A percentile compares a stretch with the other conserved stretches of the same genome.
Conservation (phyloP, 352 stramenopile species). For the Phytophthora ohioensis region DNA sequence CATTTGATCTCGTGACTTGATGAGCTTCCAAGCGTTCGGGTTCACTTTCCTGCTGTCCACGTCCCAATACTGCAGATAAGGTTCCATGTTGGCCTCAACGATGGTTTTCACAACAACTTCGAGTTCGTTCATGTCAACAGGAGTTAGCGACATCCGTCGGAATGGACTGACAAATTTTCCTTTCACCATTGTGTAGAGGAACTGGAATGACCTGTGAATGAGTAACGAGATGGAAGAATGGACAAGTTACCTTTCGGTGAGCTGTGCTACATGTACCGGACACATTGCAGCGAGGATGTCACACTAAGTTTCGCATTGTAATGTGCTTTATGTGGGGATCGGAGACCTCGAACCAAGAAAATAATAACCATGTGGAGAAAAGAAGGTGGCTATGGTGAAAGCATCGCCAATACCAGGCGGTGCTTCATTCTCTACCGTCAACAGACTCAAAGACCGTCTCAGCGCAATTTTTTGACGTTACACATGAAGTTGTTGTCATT, state of each 20-base stretch:
- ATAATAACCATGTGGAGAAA: conserved; percentile 7
- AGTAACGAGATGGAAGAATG: conserved; percentile 14
- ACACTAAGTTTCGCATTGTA: conserved; percentile 8
- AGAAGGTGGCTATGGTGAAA: not conserved
- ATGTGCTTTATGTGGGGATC: conserved; percentile 17
- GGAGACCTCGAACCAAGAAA: conserved; percentile 15
- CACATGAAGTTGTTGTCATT: not conserved
- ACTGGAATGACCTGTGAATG: not conserved
- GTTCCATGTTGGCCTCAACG: conserved; percentile 31
- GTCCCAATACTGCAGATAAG: conserved; percentile 41
- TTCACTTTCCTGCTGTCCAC: conserved; percentile 36
- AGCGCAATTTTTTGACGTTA: not conserved
- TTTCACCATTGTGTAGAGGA: conserved; percentile 9
- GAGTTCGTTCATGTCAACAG: conserved; percentile 27
- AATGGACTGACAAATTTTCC: conserved; percentile 36
- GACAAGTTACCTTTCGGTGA: conserved; percentile 12
- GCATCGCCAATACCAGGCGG: conserved; percentile 1
- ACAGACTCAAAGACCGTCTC: conserved; percentile 3
- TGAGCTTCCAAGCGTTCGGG: conserved; percentile 32
- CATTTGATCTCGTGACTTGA: conserved; percentile 34
- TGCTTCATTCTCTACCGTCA: conserved; percentile 18
- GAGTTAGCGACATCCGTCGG: conserved; percentile 22
- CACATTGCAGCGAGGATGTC: conserved; percentile 14
- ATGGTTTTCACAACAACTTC: conserved; percentile 30
- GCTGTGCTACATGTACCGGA: not conserved